Evolutionary conservation across 768 basidiomycete species (phyloP), one percentile per base, ranked within the genome.

Genomic region (Rhizopogon sp.): DNA sequence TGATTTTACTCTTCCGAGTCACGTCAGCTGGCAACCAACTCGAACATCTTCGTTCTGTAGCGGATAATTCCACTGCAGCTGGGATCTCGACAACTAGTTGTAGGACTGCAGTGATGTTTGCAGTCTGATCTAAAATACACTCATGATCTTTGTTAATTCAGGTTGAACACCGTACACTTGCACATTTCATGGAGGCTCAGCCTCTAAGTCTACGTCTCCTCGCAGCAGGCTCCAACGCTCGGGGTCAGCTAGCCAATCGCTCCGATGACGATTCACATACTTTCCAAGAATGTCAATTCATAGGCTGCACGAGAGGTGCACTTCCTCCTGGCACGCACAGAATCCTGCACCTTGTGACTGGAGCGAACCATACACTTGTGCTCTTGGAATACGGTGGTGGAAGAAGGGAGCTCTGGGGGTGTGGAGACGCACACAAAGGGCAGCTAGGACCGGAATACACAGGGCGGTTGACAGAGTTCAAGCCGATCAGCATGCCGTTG

Each of bases 361-460:
- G 25, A 5, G 25, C 25, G 25, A 25, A 25, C 25, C 25, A 25
- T 25, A 25, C 25, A 25, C 25, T 25, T 4, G 25, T 25, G 25
- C 25, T 72, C 25, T 25, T 25, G 25, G 25, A 25, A 25, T 25
- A 25, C 25, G 25, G 5, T 25, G 25, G 25, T 25, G 25, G 25
- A 3, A 25, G 25, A 25, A 25, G 25, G 25, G 25, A 25, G 25
- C 25, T 25, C 25, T 25, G 25, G 25, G 25, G 25, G 25, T 3
- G 25, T 25, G 25, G 25, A 25, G 25, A 25, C 25, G 25, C 25
- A 74, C 65, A 72, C 1, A 72, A 69, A 50, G 89, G 90, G 0
- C 94, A 96, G 61, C 80, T 95, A 1, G 91, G 90, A 5, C 72
- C 68, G 0, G 62, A 62, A 6, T 75, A 73, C 50, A 61, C 56